Conservation (phyloP, 78 protist species). For the Polysphondylium violaceum region DNA sequence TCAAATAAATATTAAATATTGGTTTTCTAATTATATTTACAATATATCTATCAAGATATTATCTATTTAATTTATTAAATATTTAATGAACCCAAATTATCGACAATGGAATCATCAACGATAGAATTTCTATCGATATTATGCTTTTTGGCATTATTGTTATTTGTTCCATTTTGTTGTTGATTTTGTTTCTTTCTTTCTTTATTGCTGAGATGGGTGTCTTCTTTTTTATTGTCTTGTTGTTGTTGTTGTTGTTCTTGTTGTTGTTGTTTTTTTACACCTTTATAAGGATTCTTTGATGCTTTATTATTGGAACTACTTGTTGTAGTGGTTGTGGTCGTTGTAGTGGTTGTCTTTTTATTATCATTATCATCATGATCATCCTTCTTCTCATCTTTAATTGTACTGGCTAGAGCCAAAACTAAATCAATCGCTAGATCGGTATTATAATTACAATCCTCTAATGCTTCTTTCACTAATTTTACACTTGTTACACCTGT, state of each 20-base stretch:
- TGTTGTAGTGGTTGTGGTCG: neutral
- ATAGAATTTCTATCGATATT: conserved; percentile 36
- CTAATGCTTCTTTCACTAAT: conserved; percentile 61
- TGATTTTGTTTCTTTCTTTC: conserved; percentile 20
- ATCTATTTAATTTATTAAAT: conserved; percentile 6
- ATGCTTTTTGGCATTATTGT: neutral
- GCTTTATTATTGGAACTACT: neutral
- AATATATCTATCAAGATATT: too few relatives aligned
- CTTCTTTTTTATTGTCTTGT: conserved; percentile 7
- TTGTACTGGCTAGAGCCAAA: conserved; percentile 7
- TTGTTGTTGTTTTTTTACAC: neutral
- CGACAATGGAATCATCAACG: conserved; percentile 14
- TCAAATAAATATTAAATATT: too few relatives aligned
- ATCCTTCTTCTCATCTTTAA: neutral
- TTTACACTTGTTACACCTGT: conserved; percentile 73
- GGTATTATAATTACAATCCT: conserved; percentile 44
- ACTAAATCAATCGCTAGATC: conserved; percentile 72
- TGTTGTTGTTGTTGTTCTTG: neutral
- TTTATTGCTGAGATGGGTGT: conserved; percentile 23
- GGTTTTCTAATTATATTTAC: too few relatives aligned
- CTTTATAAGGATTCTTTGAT: conserved; percentile 66
- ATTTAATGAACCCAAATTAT: conserved; percentile 45
- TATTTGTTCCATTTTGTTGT: conserved; percentile 1
- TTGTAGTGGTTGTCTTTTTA: conserved; percentile 8
- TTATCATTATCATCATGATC: neutral